phyloP scores from a whole-genome alignment of 192 early-diverging fungal genomes.

The Backusella westeae region DNA sequence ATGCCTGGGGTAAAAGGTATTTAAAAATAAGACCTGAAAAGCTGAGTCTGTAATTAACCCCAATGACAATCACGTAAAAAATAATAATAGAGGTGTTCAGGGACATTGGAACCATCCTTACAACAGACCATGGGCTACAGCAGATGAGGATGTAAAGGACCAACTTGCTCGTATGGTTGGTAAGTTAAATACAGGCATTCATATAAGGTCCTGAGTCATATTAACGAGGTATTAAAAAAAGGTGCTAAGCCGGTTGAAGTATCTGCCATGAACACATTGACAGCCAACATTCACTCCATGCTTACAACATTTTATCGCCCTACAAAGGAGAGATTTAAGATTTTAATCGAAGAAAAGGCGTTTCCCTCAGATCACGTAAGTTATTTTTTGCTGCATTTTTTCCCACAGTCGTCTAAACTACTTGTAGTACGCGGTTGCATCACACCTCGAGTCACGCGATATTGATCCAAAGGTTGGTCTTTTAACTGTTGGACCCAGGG shows the following conservation, averaged over 20 bases:
- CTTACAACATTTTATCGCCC: slow-evolving; percentile 95
- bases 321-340: slow-evolving; percentile 66
- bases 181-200: slow-evolving; percentile 17
- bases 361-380: slow-evolving; percentile 91
- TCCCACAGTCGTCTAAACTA: neutral
- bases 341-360: slow-evolving; percentile 88
- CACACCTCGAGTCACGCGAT: slow-evolving; percentile 85
- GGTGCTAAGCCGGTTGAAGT: slow-evolving; percentile 78
- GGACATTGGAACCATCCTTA: slow-evolving; percentile 87
- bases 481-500: slow-evolving; percentile 71
- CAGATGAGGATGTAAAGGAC: slow-evolving; percentile 75
- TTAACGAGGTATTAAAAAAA: slow-evolving; percentile 21
- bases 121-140: slow-evolving; percentile 81
- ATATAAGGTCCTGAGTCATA: neutral
- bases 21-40: slow-evolving; percentile 3
- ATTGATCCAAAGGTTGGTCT: slow-evolving; percentile 65
- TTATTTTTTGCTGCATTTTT: neutral
- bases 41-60: neutral
- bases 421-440: slow-evolving; percentile 78
- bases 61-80: neutral
- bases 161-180: slow-evolving; percentile 81
- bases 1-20: slow-evolving; percentile 78
- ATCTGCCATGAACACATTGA: slow-evolving; percentile 91
- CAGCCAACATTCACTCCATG: slow-evolving; percentile 87
- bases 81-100: slow-evolving; percentile 67